Conservation (phyloP, 1,139 yeast genomes). For the Hansenula anomala region DNA sequence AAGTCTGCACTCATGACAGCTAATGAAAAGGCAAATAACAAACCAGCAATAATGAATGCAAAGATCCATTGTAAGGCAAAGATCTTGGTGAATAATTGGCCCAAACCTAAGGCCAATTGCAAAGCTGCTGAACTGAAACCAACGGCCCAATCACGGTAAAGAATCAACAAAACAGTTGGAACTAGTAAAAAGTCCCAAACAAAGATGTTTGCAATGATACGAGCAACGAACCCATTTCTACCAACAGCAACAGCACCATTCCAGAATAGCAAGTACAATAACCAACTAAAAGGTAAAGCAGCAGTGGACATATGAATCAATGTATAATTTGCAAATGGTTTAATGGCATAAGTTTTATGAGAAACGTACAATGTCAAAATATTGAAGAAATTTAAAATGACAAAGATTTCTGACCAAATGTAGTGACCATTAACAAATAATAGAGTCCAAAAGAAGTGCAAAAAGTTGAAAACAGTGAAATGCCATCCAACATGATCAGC, state of each 20-base stretch:
- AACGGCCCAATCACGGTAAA: conserved; percentile 68
- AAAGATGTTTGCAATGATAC: conserved; percentile 65
- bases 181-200: conserved; percentile 75
- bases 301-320: conserved; percentile 59
- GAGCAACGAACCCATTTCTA: conserved; percentile 43
- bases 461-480: conserved; percentile 55
- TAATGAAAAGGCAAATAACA: conserved; percentile 44
- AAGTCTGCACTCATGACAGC: conserved; percentile 35
- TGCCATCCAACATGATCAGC: conserved; percentile 48
- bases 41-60: conserved; percentile 60
- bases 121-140: conserved; percentile 57
- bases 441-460: conserved; percentile 57
- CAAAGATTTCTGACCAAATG: conserved; percentile 51
- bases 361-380: conserved; percentile 44
- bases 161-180: conserved; percentile 51
- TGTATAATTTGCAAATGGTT: conserved; percentile 47
- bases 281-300: conserved; percentile 74
- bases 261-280: conserved; percentile 71
- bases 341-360: conserved; percentile 56
- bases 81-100: conserved; percentile 61
- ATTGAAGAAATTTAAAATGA: conserved; percentile 53
- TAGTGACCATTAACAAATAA: conserved; percentile 53
- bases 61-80: conserved; percentile 84
- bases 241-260: conserved; percentile 68
- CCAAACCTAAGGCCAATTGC: conserved; percentile 60